Evolutionary conservation across 2,329 filamentous ascomycete species (phyloP).

Genomic region (Ophiostoma montium): DNA sequence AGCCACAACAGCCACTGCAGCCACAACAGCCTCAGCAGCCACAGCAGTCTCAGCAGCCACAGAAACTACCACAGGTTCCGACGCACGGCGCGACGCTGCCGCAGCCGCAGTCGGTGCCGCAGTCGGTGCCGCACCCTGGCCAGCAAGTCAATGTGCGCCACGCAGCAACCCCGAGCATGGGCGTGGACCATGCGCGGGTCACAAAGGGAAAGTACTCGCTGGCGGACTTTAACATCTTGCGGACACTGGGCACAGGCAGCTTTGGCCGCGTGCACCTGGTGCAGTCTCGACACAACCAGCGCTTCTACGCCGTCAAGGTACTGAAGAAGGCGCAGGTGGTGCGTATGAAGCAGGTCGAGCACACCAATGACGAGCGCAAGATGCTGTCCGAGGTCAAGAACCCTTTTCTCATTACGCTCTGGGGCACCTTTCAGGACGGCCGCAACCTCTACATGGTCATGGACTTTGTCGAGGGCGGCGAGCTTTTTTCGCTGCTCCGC

Average conservation of each 20-base stretch:
- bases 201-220: conserved; percentile 98
- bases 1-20: neutral
- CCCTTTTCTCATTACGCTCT: conserved; percentile 92
- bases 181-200: conserved; percentile 32
- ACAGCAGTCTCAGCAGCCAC: neutral
- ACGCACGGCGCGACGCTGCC: neutral
- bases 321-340: conserved; percentile 97
- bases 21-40: no score
- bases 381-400: conserved; percentile 98
- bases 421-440: conserved; percentile 94
- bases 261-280: conserved; percentile 95
- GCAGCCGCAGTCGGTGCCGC: neutral
- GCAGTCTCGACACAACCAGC: conserved; percentile 94
- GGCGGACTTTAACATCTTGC: conserved; percentile 73
- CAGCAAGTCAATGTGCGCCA: conserved; percentile 13
- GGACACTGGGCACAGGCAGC: conserved; percentile 89
- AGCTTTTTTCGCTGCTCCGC: conserved; percentile 85
- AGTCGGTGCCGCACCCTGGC: conserved; percentile 13
- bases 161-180: conserved; percentile 3
- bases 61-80: neutral
- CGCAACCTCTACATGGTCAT: conserved; percentile 99
- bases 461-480: conserved; percentile 98
- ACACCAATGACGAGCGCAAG: conserved; percentile 92
- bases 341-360: conserved; percentile 99
- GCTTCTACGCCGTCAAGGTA: conserved; percentile 97